Base-by-base conservation (phyloP, 75 land plant species). In the Pinus albicaulis region DNA sequence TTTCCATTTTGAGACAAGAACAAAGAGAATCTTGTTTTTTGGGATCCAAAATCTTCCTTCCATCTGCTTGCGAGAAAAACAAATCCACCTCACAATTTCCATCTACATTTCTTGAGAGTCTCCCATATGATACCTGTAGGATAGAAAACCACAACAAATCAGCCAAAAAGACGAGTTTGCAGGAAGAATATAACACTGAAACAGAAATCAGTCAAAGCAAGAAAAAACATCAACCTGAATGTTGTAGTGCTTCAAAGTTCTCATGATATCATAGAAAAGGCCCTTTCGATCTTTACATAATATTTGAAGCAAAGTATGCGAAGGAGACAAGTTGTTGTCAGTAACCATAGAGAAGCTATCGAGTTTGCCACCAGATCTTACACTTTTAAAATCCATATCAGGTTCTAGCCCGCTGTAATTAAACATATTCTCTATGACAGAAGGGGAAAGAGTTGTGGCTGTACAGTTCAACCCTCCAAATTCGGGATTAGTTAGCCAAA, bases 241-340 rank as follows among this genome's bases (percentile, higher is more conserved):
- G 58, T 89, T 77, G 59, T 80, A 84, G 83, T 94, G 95, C 75
- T 92, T 92, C 52, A 92, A 73, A 26, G 86, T 89, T 75, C 99
- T 91, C 78, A 86, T 56, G 64, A 90, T 85, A 83, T 96, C 99
- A 85, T 94, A 96, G 38, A 96, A 77, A 7, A 96, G 77, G 25
- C 98, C 90, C 77, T 94, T 96, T 36, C 91, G 91, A 76, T 87
- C 85, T 25, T 59, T 71, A 77, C 95, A 94, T 4, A 83, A 74
- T 26, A 94, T 82, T 70, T 94, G 99, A 60, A 96, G 92, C 65
- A 94, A 76, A 7, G 95, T 90, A 81, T 94, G 98, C 26, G 78
- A 80, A 34, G 93, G 99, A 72, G 94, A 91, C 74, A 86, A 68
- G 3, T 60, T 68, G 77, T 96, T 92, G 69, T 96, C 99, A 10